These are phyloP conservation scores for Bruguiera sexangula DNA, from an alignment of 345 rosid genomes.

Conservation along the genomic window DNA sequence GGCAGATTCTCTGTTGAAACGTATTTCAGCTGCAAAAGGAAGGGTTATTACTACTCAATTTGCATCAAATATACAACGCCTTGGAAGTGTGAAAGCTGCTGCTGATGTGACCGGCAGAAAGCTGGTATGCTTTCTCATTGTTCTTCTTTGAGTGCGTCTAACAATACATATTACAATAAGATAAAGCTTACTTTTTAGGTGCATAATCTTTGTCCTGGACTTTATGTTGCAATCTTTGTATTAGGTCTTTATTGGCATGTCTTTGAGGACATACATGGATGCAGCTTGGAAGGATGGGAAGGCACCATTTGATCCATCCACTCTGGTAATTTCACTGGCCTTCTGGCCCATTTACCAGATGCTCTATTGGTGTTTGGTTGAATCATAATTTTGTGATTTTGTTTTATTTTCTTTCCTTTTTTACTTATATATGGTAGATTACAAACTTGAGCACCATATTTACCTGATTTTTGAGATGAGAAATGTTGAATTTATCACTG, in stretches of 20 bases:
- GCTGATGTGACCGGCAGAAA: constrained; percentile 92
- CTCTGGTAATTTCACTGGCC: constrained; percentile 51
- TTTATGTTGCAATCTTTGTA: constrained; percentile 8
- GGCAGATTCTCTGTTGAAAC: constrained; percentile 77
- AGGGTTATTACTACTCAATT: constrained; percentile 95
- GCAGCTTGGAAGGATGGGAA: constrained; percentile 99
- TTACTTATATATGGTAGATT: background rate
- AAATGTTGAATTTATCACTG: background rate
- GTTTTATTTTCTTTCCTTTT: background rate
- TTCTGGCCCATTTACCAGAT: background rate
- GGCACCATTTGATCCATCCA: constrained; percentile 93
- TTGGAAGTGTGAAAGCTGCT: constrained; percentile 97
- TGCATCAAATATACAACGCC: constrained; percentile 94
- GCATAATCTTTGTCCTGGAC: background rate
- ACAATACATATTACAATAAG: no score
- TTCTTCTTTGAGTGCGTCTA: background rate
- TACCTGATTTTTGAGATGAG: background rate
- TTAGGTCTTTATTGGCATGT: constrained; percentile 97
- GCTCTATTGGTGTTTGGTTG: constrained; percentile 1
- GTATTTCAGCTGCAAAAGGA: constrained; percentile 77
- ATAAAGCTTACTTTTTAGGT: no score
- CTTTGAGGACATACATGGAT: constrained; percentile 88
- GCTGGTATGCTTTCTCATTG: constrained; percentile 48
- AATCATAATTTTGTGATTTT: background rate
- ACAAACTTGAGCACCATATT: background rate